These are phyloP conservation scores for Leucogyrophana mollusca DNA, from an alignment of 768 basidiomycete species.

Conservation along the genomic window DNA sequence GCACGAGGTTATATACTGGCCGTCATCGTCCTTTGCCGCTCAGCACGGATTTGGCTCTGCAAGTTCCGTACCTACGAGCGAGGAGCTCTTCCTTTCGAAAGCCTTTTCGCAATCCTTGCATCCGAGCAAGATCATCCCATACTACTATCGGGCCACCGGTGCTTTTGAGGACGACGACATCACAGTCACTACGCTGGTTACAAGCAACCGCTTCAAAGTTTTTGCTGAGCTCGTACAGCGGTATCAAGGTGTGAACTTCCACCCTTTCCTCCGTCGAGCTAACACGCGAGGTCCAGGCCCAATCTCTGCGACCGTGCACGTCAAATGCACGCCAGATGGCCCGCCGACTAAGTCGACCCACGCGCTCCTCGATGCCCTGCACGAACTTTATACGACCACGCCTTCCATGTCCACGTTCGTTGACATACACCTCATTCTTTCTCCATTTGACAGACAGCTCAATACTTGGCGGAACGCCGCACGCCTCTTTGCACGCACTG, in stretches of 20 bases:
- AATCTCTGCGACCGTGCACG: conserved; percentile 81
- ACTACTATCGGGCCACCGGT: conserved; percentile 70
- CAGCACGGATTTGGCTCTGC: not conserved
- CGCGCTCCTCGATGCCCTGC: conserved; percentile 58
- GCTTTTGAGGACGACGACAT: conserved; percentile 62
- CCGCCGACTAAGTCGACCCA: conserved; percentile 32
- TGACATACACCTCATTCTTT: conserved; percentile 85
- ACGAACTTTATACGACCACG: conserved; percentile 64
- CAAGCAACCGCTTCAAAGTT: conserved; percentile 73
- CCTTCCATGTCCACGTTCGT: conserved; percentile 66
- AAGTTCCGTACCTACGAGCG: conserved; percentile 32
- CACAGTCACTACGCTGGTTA: conserved; percentile 84
- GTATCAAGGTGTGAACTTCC: conserved; percentile 60
- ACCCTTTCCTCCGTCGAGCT: not conserved
- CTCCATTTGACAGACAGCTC: conserved; percentile 79
- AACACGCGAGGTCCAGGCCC: conserved; percentile 51
- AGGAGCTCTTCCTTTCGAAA: conserved; percentile 62
- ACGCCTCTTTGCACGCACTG: conserved; percentile 78
- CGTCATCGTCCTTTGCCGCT: conserved; percentile 2
- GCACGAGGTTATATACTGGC: conserved; percentile 23
- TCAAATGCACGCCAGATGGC: conserved; percentile 42
- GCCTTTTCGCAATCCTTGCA: conserved; percentile 68
- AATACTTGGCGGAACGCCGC: conserved; percentile 91
- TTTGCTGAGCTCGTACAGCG: conserved; percentile 69
- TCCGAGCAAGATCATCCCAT: conserved; percentile 77